Evolutionary conservation across 176 grass and related monocot genomes (phyloP).

Genomic region (Oryza glumipatula): DNA sequence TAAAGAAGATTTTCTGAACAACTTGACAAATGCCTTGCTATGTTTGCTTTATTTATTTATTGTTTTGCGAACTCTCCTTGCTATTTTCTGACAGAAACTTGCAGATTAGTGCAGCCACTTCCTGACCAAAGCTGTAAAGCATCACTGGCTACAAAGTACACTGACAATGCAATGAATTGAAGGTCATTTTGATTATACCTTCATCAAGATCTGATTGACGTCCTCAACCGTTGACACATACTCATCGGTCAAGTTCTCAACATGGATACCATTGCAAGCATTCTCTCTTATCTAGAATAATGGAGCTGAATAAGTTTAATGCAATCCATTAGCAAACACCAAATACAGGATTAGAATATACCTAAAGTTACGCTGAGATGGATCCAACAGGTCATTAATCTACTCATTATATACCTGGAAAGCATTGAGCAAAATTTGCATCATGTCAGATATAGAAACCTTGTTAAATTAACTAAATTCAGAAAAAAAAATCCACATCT

Average conservation of each 20-base stretch:
- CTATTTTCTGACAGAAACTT: neutral
- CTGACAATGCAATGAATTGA: neutral
- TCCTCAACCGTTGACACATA: conserved; percentile 81
- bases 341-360: conserved; percentile 36
- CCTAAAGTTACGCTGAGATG: conserved; percentile 93
- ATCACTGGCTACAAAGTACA: conserved; percentile 10
- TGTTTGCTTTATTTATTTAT: neutral
- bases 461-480: neutral
- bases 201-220: conserved; percentile 86
- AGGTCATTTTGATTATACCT: conserved; percentile 54
- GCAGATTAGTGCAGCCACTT: neutral
- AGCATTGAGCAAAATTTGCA: neutral
- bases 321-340: neutral
- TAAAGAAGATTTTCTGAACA: neutral
- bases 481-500: conserved; percentile 8
- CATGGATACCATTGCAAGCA: conserved; percentile 67
- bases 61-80: neutral
- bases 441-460: conserved; percentile 8
- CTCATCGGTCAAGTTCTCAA: conserved; percentile 88
- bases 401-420: conserved; percentile 84
- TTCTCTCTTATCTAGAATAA: conserved; percentile 72
- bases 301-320: conserved; percentile 24
- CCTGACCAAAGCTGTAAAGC: neutral
- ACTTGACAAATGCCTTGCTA: neutral
- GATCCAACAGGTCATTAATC: conserved; percentile 90